Percentiles rank a stretch among this genome's conserved stretches.
Conservation (phyloP, 305 asterid genomes). For the Fraxinus paxiana region DNA sequence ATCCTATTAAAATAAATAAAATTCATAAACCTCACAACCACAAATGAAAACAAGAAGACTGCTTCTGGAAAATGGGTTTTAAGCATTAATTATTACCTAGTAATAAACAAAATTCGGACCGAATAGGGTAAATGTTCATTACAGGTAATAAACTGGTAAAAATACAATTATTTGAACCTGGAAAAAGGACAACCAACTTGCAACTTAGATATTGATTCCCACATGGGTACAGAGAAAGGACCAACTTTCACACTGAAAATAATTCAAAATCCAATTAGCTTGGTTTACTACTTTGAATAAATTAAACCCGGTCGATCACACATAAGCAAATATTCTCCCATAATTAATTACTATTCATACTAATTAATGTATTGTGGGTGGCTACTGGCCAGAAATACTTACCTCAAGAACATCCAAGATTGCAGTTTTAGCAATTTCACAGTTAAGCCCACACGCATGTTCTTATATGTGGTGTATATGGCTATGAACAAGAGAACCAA, state of each 20-base stretch:
- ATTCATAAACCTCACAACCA: background rate
- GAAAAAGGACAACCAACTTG: conserved; percentile 16
- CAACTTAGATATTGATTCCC: conserved; percentile 1
- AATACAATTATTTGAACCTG: background rate
- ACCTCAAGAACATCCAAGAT: conserved; percentile 16
- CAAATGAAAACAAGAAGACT: background rate
- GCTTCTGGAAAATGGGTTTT: background rate
- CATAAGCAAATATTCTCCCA: background rate
- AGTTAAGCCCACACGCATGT: background rate
- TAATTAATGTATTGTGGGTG: conserved; percentile 17
- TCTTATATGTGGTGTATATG: background rate
- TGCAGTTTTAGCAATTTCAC: conserved; percentile 13
- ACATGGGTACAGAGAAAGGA: conserved; percentile 17
- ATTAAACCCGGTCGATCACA: background rate
- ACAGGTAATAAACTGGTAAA: background rate
- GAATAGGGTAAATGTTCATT: background rate
- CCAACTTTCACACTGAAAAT: background rate
- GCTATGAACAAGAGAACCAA: conserved; percentile 7
- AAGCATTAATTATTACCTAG: background rate
- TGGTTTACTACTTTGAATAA: background rate
- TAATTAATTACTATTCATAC: conserved; percentile 15
- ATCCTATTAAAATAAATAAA: background rate
- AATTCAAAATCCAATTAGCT: background rate
- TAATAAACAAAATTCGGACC: background rate
- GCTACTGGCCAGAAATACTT: conserved; percentile 16